These are phyloP conservation scores for Gynandropsis gynandra DNA, from an alignment of 345 rosid genomes.

Conservation along the genomic window DNA sequence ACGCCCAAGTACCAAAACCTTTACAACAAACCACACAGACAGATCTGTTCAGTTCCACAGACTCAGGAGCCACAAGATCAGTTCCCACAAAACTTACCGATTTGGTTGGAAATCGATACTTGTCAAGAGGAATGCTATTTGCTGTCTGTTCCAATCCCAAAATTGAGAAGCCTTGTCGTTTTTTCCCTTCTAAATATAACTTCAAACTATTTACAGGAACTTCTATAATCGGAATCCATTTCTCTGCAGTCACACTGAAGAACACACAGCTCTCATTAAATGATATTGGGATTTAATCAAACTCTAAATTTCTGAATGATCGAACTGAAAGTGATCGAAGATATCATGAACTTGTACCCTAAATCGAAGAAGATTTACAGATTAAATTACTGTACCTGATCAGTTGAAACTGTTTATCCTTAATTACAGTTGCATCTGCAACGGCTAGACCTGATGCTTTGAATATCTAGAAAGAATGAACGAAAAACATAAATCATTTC, in stretches of 20 bases:
- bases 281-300: background rate
- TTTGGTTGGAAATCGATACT: slow-evolving; percentile 57
- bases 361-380: background rate
- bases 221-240: slow-evolving; percentile 90
- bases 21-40: background rate
- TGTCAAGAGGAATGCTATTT: slow-evolving; percentile 72
- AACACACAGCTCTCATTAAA: slow-evolving; percentile 14
- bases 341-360: no score
- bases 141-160: slow-evolving; percentile 96
- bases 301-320: no score
- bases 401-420: slow-evolving; percentile 89
- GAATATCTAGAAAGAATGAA: slow-evolving; percentile 47
- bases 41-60: background rate
- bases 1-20: slow-evolving; percentile 92
- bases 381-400: slow-evolving; percentile 48
- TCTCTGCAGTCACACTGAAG: slow-evolving; percentile 88
- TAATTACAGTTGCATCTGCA: slow-evolving; percentile 57
- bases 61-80: no score
- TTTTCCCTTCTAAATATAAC: slow-evolving; percentile 73
- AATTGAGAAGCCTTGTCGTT: slow-evolving; percentile 78
- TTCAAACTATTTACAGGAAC: slow-evolving; percentile 75
- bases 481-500: background rate
- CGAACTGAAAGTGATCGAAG: no score
- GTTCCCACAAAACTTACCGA: slow-evolving; percentile 70
- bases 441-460: slow-evolving; percentile 70